These are phyloP conservation scores for Ampelocalamus luodianensis DNA, from an alignment of 176 grass and related monocot genomes.

Conservation along the genomic window DNA sequence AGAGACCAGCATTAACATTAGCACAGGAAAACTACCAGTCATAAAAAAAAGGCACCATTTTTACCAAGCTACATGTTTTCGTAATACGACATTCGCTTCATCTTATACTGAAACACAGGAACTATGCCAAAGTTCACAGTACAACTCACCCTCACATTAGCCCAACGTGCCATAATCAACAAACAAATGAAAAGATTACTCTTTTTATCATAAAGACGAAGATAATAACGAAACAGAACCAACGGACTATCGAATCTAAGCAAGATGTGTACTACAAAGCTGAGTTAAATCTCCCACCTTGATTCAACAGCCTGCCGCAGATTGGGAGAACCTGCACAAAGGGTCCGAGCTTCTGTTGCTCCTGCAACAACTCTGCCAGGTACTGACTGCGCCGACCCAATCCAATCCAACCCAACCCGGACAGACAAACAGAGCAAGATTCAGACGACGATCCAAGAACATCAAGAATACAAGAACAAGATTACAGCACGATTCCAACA, in stretches of 20 bases:
- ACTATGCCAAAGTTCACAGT: background rate
- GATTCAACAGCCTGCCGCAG: slow-evolving; percentile 70
- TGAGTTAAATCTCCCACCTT: slow-evolving; percentile 53
- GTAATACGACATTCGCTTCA: background rate
- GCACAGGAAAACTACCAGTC: slow-evolving; percentile 34
- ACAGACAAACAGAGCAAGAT: slow-evolving; percentile 5
- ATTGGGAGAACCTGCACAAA: slow-evolving; percentile 91
- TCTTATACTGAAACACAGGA: background rate
- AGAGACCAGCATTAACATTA: slow-evolving; percentile 12
- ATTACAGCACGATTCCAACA: slow-evolving; percentile 35
- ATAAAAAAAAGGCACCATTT: slow-evolving; percentile 20
- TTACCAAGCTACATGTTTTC: background rate
- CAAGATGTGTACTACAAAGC: background rate
- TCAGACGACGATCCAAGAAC: slow-evolving; percentile 32
- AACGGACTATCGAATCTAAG: slow-evolving; percentile 27
- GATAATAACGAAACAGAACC: slow-evolving; percentile 5
- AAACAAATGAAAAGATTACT: slow-evolving; percentile 19
- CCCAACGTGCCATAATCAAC: slow-evolving; percentile 30
- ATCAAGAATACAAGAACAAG: slow-evolving; percentile 23
- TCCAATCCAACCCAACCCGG: slow-evolving; percentile 25
- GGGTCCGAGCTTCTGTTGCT: slow-evolving; percentile 82
- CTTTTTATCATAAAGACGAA: slow-evolving; percentile 22
- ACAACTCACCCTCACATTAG: background rate
- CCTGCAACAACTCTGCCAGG: slow-evolving; percentile 75
- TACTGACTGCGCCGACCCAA: slow-evolving; percentile 58